phyloP scores from a whole-genome alignment of 352 stramenopile species.

The Globisporangium ultimum region DNA sequence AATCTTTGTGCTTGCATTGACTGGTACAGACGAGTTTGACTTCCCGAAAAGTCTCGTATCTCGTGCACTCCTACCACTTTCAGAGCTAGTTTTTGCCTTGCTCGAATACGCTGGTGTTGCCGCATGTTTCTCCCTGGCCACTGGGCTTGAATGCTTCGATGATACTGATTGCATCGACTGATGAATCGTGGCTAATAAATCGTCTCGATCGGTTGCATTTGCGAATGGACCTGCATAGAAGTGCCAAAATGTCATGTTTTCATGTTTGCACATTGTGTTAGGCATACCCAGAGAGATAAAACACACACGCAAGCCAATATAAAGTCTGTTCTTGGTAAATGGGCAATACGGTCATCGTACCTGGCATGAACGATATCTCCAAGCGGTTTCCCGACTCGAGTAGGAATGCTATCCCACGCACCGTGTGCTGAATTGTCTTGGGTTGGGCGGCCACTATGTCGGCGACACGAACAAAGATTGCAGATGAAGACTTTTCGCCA shows the following conservation, averaged over 20 bases:
- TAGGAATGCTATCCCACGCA: conserved; percentile 34
- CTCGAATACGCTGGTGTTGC: too few relatives aligned
- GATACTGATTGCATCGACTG: conserved; percentile 6
- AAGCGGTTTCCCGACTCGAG: conserved; percentile 31
- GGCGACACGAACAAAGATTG: conserved; percentile 9
- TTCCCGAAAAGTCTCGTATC: too few relatives aligned
- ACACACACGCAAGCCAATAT: too few relatives aligned
- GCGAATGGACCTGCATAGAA: conserved; percentile 25
- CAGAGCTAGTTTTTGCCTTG: too few relatives aligned
- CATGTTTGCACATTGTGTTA: too few relatives aligned
- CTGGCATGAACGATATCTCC: conserved; percentile 66
- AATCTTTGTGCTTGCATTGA: too few relatives aligned
- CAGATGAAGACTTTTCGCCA: conserved; percentile 4
- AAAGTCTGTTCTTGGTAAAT: too few relatives aligned
- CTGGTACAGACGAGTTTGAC: background rate
- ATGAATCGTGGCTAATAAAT: conserved; percentile 33
- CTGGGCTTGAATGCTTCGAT: background rate
- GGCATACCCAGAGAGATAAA: too few relatives aligned
- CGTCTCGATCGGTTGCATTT: conserved; percentile 32
- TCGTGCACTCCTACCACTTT: too few relatives aligned
- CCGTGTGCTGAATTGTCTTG: conserved; percentile 39
- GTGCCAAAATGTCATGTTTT: too few relatives aligned
- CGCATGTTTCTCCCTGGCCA: too few relatives aligned
- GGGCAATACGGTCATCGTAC: conserved; percentile 8
- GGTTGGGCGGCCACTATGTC: conserved; percentile 26